A percentile compares a stretch with the other conserved stretches of the same genome.
phyloP scores from a whole-genome alignment of 176 grass and related monocot species.

The Guadua angustifolia region DNA sequence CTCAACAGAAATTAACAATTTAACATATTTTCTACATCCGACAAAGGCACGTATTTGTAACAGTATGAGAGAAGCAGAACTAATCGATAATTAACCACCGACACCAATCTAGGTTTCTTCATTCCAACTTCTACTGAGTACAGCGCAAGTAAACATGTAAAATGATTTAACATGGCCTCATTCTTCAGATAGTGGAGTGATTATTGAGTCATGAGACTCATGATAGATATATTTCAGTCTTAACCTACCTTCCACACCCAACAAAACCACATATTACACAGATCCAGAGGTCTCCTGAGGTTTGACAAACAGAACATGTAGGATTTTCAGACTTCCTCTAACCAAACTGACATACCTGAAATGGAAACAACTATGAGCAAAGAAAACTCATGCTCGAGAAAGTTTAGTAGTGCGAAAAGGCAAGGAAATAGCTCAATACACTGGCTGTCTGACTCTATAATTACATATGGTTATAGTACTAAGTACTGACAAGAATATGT shows the following conservation, averaged over 20 bases:
- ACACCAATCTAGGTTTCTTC: neutral
- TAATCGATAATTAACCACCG: neutral
- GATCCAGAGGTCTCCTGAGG: slow-evolving; percentile 91
- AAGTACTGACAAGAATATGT: slow-evolving; percentile 8
- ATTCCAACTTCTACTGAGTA: slow-evolving; percentile 12
- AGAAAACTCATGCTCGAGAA: neutral
- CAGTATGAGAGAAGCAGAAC: neutral
- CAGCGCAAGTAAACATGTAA: neutral
- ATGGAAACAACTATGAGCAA: slow-evolving; percentile 22
- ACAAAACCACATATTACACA: slow-evolving; percentile 98
- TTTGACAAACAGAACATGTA: slow-evolving; percentile 91
- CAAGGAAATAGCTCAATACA: neutral
- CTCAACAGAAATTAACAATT: neutral
- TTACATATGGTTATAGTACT: neutral
- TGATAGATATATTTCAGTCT: slow-evolving; percentile 2
- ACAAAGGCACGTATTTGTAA: neutral
- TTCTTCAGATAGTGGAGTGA: neutral
- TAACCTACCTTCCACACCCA: slow-evolving; percentile 90
- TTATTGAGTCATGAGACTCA: neutral
- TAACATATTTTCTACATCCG: neutral
- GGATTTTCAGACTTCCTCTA: slow-evolving; percentile 77
- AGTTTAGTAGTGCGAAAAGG: neutral
- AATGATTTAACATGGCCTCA: neutral
- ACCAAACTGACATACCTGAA: slow-evolving; percentile 95
- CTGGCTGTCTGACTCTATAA: neutral